Evolutionary conservation across 306 rosid genomes (phyloP).

Genomic region (Cajanus cajan): DNA sequence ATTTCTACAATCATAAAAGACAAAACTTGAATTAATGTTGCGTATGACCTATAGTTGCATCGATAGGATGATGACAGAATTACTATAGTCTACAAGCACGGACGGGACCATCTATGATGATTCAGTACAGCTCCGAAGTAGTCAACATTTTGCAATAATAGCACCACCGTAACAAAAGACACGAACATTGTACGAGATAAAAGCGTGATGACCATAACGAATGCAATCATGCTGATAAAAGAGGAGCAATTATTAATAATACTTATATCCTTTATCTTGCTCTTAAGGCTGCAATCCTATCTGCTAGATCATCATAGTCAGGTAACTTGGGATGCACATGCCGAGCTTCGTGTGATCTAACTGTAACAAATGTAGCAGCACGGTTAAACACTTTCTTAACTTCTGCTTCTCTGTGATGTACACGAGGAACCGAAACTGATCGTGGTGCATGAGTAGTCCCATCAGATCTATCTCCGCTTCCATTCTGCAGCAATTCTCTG

Average conservation of each 20-base stretch:
- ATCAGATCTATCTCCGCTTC: slow-evolving; percentile 44
- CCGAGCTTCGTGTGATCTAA: slow-evolving; percentile 49
- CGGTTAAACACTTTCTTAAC: slow-evolving; percentile 66
- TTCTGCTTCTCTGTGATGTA: slow-evolving; percentile 44
- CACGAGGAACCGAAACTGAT: slow-evolving; percentile 83
- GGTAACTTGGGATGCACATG: slow-evolving; percentile 97
- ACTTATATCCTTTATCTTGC: slow-evolving; percentile 44
- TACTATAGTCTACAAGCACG: slow-evolving; percentile 8
- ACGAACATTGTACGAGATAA: slow-evolving; percentile 20
- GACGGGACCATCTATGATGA: slow-evolving; percentile 11
- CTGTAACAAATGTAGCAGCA: slow-evolving; percentile 77
- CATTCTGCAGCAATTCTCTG: slow-evolving; percentile 37
- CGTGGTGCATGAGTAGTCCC: slow-evolving; percentile 47
- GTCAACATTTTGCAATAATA: slow-evolving; percentile 19
- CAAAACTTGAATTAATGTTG: slow-evolving; percentile 10
- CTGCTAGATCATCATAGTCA: slow-evolving; percentile 85
- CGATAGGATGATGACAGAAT: neutral
- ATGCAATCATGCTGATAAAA: slow-evolving; percentile 13
- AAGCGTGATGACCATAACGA: slow-evolving; percentile 25
- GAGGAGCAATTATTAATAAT: neutral
- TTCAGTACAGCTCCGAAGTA: slow-evolving; percentile 17
- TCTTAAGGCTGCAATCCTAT: slow-evolving; percentile 76
- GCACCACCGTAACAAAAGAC: neutral
- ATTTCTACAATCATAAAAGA: slow-evolving; percentile 1
- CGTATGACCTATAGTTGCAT: slow-evolving; percentile 5